Conservation (phyloP, 192 early-diverging fungal species). For the Backusella psychrophila region DNA sequence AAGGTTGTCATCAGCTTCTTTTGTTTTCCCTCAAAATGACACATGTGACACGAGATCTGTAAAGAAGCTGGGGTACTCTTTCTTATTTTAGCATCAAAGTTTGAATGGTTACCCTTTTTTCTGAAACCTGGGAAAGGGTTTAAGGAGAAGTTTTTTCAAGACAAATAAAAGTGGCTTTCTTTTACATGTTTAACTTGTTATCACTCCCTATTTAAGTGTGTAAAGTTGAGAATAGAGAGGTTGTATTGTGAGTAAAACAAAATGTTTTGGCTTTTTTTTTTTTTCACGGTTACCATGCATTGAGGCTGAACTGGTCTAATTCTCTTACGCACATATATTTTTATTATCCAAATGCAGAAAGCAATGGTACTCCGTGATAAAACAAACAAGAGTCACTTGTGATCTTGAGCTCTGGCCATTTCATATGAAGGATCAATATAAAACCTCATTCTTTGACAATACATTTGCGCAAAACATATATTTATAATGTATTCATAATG, state of each 20-base stretch:
- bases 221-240: too few relatives aligned
- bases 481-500: too few relatives aligned
- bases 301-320: neutral
- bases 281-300: neutral
- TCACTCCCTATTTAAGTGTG: neutral
- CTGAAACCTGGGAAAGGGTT: neutral
- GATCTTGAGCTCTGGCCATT: neutral
- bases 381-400: neutral
- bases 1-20: neutral
- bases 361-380: neutral
- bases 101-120: neutral
- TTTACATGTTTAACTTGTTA: neutral
- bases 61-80: neutral
- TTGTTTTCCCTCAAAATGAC: neutral
- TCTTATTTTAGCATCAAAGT: neutral
- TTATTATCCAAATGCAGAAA: neutral
- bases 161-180: neutral
- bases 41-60: neutral
- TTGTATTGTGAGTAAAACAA: too few relatives aligned
- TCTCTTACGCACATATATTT: neutral
- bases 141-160: neutral
- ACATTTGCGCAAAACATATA: too few relatives aligned
- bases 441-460: too few relatives aligned
- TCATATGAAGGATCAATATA: neutral
- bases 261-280: neutral